Percentiles rank a stretch among this genome's conserved stretches.
phyloP scores from a whole-genome alignment of 495 filamentous ascomycete species.

The Lasiosphaeriaceae sp. region DNA sequence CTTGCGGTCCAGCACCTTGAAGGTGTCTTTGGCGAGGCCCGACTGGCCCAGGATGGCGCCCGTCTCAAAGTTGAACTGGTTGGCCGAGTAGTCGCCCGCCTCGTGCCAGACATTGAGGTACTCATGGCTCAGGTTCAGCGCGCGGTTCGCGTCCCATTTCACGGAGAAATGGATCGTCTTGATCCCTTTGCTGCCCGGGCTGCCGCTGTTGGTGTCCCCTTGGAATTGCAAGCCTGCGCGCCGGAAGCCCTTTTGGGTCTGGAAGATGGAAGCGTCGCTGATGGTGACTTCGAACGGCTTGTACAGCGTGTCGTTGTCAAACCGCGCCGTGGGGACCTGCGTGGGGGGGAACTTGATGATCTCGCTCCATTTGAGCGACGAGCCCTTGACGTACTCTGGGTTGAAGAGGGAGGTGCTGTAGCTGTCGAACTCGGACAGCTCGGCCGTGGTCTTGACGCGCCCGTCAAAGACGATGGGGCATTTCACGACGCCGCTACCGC shows the following conservation, averaged over 20 bases:
- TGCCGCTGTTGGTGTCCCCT: constrained; percentile 43
- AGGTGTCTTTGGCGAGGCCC: constrained; percentile 79
- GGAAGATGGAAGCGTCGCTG: constrained; percentile 51
- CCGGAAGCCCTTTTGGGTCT: constrained; percentile 52
- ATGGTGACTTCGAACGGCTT: constrained; percentile 47
- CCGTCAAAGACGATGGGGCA: constrained; percentile 46
- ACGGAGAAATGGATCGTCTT: constrained; percentile 55
- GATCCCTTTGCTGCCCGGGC: constrained; percentile 42
- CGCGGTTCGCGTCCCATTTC: constrained; percentile 40
- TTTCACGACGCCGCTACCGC: constrained; percentile 24
- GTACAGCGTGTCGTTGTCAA: constrained; percentile 34
- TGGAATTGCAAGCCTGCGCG: constrained; percentile 50
- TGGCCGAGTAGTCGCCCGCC: constrained; percentile 48
- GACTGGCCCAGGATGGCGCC: constrained; percentile 57
- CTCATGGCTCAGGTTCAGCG: constrained; percentile 53
- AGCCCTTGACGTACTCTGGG: constrained; percentile 44
- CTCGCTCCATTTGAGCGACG: constrained; percentile 41
- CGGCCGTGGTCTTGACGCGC: constrained; percentile 28
- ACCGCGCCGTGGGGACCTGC: constrained; percentile 27
- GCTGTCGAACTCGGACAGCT: constrained; percentile 40
- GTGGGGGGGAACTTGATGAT: constrained; percentile 42
- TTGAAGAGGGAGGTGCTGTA: constrained; percentile 40
- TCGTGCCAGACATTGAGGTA: constrained; percentile 58
- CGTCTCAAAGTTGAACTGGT: constrained; percentile 54
- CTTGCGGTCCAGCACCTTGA: constrained; percentile 48